phyloP scores from a whole-genome alignment of 1,284 basidiomycete species.

The Ganoderma lingzhi region DNA sequence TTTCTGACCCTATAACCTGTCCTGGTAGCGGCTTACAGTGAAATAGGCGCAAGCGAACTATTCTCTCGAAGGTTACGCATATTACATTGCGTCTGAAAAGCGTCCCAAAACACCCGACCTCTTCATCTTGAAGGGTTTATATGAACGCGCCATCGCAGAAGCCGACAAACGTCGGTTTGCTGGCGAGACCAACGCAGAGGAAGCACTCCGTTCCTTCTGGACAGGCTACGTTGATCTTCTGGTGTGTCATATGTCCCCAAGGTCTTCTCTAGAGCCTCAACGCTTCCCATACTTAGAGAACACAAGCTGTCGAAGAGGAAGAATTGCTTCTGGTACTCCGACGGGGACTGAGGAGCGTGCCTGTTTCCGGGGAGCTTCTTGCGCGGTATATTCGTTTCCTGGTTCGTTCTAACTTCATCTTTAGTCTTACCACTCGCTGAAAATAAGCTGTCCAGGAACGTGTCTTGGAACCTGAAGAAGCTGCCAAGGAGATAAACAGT shows the following conservation, averaged over 20 bases:
- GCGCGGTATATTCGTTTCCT: conserved; percentile 74
- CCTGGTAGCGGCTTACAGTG: not conserved
- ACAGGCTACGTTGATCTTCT: conserved; percentile 66
- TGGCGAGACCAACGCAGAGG: conserved; percentile 62
- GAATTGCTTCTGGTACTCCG: conserved; percentile 51
- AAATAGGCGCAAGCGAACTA: conserved; percentile 52
- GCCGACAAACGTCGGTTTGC: conserved; percentile 64
- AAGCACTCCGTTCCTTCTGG: conserved; percentile 70
- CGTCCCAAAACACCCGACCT: conserved; percentile 71
- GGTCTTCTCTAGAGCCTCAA: not conserved
- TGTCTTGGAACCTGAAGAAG: conserved; percentile 27
- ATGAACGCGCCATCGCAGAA: conserved; percentile 82
- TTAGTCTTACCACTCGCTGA: not conserved
- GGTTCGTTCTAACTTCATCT: conserved; percentile 44
- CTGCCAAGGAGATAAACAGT: conserved; percentile 39
- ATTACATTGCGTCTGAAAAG: conserved; percentile 72
- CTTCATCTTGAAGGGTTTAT: conserved; percentile 66
- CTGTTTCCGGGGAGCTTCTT: conserved; percentile 76
- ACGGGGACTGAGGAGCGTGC: conserved; percentile 72
- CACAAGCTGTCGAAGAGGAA: conserved; percentile 51
- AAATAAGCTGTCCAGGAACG: conserved; percentile 43
- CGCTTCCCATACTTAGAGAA: conserved; percentile 49
- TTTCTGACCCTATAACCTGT: conserved; percentile 11
- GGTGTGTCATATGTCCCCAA: conserved; percentile 39
- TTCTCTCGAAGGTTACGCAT: conserved; percentile 67